phyloP scores from a whole-genome alignment of 768 basidiomycete genomes.

The Boletus bicolor region DNA sequence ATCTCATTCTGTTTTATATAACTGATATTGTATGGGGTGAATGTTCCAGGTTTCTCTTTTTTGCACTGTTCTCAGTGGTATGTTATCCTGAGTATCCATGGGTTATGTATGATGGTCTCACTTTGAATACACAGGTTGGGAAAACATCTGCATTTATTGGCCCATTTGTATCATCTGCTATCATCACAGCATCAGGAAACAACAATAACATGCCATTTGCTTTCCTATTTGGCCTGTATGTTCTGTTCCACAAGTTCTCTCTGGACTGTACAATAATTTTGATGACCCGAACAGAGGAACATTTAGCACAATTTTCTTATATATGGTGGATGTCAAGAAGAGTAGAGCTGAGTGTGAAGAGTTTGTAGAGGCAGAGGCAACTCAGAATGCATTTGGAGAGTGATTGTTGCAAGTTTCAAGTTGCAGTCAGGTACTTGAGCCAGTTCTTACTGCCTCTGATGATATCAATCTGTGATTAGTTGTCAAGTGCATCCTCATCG shows the following conservation, averaged over 20 bases:
- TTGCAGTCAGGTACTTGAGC: background rate
- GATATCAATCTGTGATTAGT: background rate
- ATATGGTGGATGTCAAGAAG: constrained; percentile 61
- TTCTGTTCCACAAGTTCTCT: constrained; percentile 4
- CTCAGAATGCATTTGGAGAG: constrained; percentile 35
- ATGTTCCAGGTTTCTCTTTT: constrained; percentile 60
- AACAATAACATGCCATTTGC: constrained; percentile 77
- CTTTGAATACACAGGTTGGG: constrained; percentile 44
- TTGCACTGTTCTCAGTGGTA: constrained; percentile 71
- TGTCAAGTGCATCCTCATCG: too few species aligned
- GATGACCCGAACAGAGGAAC: constrained; percentile 9
- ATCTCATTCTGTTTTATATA: background rate
- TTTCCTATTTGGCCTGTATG: constrained; percentile 67
- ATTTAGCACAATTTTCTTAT: constrained; percentile 50
- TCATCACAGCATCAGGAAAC: constrained; percentile 62
- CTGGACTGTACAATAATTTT: background rate
- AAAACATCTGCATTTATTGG: constrained; percentile 79
- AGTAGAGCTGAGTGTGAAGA: constrained; percentile 60
- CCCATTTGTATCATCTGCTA: constrained; percentile 70
- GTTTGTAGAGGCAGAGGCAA: constrained; percentile 55
- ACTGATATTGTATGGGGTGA: background rate
- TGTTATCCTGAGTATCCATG: constrained; percentile 6
- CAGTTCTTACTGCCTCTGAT: background rate
- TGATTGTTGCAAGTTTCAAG: background rate
- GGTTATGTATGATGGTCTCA: background rate